A percentile compares a stretch with the other conserved stretches of the same genome.
Conservation (phyloP, 2,329 filamentous ascomycete genomes). For the Fonsecaea nubica region DNA sequence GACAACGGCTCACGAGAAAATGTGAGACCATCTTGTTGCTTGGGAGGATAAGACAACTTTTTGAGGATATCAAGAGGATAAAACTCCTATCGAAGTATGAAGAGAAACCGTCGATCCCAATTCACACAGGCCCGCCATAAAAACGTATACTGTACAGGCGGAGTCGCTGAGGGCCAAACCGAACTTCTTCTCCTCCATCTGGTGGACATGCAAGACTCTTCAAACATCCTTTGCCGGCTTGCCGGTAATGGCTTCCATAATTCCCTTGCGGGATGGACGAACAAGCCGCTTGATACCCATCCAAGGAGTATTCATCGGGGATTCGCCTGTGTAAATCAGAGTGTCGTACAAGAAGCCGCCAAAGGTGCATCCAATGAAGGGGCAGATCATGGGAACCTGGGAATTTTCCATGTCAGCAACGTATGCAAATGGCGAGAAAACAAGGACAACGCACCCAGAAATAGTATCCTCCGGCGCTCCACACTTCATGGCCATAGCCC, state of each 20-base stretch:
- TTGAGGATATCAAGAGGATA: not conserved
- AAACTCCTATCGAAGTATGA: not conserved
- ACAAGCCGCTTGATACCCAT: conserved; percentile 61
- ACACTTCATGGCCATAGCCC: conserved; percentile 67
- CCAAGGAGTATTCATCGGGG: conserved; percentile 68
- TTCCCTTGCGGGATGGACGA: conserved; percentile 35
- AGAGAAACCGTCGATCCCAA: not conserved
- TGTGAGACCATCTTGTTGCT: not conserved
- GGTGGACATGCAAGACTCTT: not conserved
- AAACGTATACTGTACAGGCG: not conserved
- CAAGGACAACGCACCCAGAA: conserved; percentile 61
- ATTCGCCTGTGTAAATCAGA: conserved; percentile 68
- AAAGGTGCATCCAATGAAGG: conserved; percentile 64
- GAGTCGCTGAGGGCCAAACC: not conserved
- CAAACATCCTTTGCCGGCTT: conserved; percentile 32
- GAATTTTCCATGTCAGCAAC: conserved; percentile 7
- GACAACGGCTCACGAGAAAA: no score
- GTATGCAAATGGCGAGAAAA: conserved; percentile 7
- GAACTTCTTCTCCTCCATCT: not conserved
- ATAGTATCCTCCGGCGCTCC: conserved; percentile 64
- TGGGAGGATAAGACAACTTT: not conserved
- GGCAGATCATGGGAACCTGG: conserved; percentile 70
- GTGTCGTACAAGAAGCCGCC: conserved; percentile 68
- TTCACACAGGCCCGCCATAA: not conserved
- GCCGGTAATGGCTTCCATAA: conserved; percentile 36